Evolutionary conservation across 768 basidiomycete genomes (phyloP).

Genomic region (Mycena galopus): DNA sequence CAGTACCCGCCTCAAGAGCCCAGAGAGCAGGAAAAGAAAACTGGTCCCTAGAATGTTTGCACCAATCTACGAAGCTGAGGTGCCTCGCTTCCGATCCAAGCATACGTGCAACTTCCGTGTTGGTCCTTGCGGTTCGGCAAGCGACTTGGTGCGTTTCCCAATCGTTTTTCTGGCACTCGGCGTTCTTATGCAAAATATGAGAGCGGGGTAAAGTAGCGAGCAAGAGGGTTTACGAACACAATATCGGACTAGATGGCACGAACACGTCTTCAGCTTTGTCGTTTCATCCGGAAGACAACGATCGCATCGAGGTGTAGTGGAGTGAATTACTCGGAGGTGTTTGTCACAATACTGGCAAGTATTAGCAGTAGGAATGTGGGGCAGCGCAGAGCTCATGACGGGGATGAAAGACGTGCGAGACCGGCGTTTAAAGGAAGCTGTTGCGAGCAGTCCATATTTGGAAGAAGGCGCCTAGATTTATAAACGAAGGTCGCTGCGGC

Average conservation of each 20-base stretch:
- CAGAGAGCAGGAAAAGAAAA: conserved; percentile 4
- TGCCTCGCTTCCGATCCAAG: conserved; percentile 9
- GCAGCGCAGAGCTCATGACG: neutral
- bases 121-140: conserved; percentile 7
- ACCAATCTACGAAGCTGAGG: conserved; percentile 5
- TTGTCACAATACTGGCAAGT: conserved; percentile 4
- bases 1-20: conserved; percentile 10
- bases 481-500: too few species aligned
- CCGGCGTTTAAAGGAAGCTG: too few species aligned
- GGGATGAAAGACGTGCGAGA: too few species aligned
- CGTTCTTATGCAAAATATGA: neutral
- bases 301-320: neutral
- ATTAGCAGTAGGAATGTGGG: conserved; percentile 1
- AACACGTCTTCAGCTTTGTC: neutral
- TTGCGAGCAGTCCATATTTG: too few species aligned
- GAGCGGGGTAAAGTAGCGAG: neutral
- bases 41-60: conserved; percentile 14
- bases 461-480: too few species aligned
- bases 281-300: conserved; percentile 11
- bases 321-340: conserved; percentile 3
- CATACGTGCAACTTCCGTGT: neutral
- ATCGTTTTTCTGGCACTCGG: conserved; percentile 3
- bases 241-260: conserved; percentile 9
- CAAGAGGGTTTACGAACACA: neutral
- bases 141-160: conserved; percentile 9